These are phyloP conservation scores for Amphibolis antarctica DNA, from an alignment of 106 monocot genomes.

Conservation along the genomic window DNA sequence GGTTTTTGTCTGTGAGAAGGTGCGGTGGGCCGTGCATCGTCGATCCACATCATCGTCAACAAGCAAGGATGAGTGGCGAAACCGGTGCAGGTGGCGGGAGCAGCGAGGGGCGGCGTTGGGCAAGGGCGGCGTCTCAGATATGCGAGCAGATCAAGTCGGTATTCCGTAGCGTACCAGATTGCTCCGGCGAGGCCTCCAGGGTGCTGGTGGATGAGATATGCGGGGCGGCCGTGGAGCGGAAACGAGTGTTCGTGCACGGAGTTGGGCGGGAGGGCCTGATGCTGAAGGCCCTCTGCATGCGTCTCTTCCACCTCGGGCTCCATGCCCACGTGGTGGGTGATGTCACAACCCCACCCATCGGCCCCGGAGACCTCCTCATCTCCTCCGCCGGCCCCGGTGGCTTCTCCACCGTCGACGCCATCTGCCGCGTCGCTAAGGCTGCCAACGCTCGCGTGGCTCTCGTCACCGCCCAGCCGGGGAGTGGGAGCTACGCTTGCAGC, in stretches of 20 bases:
- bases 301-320: conserved; percentile 90
- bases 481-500: conserved; percentile 32
- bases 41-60: no score
- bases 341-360: conserved; percentile 72
- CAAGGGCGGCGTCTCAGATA: conserved; percentile 51
- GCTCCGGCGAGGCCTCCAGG: conserved; percentile 18
- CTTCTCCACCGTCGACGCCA: conserved; percentile 88
- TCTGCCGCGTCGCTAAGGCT: conserved; percentile 45
- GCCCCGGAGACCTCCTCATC: conserved; percentile 70
- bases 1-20: no score
- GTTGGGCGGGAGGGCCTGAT: conserved; percentile 92
- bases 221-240: conserved; percentile 8
- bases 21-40: no score
- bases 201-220: conserved; percentile 48
- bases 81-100: background rate
- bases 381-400: conserved; percentile 75
- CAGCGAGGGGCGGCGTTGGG: background rate
- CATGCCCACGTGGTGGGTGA: conserved; percentile 62
- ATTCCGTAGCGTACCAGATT: conserved; percentile 29
- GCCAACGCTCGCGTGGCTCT: conserved; percentile 52
- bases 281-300: conserved; percentile 84
- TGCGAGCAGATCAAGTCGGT: conserved; percentile 67
- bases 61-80: conserved; percentile 1
- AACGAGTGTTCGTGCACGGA: conserved; percentile 60
- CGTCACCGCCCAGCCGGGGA: conserved; percentile 51